These are phyloP conservation scores for Leccinum variicolor DNA, from an alignment of 768 basidiomycete genomes.

Conservation along the genomic window DNA sequence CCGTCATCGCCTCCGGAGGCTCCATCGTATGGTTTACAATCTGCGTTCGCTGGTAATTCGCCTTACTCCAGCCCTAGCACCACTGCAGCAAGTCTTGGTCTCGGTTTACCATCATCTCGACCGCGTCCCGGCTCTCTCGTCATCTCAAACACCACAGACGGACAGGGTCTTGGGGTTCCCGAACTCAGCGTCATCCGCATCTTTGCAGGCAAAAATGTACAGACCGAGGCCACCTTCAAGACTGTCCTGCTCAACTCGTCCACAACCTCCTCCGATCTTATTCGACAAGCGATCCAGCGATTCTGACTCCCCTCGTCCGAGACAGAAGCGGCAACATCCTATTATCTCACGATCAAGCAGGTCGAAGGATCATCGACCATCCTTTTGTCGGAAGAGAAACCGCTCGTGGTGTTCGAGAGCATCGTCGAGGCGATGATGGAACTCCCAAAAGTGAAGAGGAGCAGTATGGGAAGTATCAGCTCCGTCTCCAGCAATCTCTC, in stretches of 20 bases:
- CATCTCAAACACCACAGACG: slow-evolving; percentile 58
- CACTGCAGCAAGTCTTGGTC: slow-evolving; percentile 39
- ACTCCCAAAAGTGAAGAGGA: slow-evolving; percentile 86
- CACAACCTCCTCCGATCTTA: slow-evolving; percentile 80
- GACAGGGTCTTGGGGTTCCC: slow-evolving; percentile 60
- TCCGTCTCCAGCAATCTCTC: slow-evolving; percentile 91
- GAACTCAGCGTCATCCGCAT: slow-evolving; percentile 94
- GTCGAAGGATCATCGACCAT: slow-evolving; percentile 83
- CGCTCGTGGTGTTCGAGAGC: slow-evolving; percentile 85
- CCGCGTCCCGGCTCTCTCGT: slow-evolving; percentile 79
- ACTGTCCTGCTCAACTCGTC: slow-evolving; percentile 65
- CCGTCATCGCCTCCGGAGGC: slow-evolving; percentile 76
- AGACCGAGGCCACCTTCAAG: slow-evolving; percentile 97
- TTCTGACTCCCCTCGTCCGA: slow-evolving; percentile 74
- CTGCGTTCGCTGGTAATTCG: slow-evolving; percentile 53
- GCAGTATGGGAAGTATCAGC: slow-evolving; percentile 90
- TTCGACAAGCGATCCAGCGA: slow-evolving; percentile 90
- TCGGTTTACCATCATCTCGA: slow-evolving; percentile 50
- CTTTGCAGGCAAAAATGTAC: slow-evolving; percentile 87
- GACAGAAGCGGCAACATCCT: slow-evolving; percentile 52
- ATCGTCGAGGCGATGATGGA: slow-evolving; percentile 78
- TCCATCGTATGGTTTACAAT: slow-evolving; percentile 73
- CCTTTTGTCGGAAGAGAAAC: slow-evolving; percentile 68
- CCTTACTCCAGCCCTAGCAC: slow-evolving; percentile 39
- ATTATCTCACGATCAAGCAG: slow-evolving; percentile 92